Base-by-base conservation (phyloP, 2,329 filamentous ascomycete species). In the Epichloe typhina region DNA sequence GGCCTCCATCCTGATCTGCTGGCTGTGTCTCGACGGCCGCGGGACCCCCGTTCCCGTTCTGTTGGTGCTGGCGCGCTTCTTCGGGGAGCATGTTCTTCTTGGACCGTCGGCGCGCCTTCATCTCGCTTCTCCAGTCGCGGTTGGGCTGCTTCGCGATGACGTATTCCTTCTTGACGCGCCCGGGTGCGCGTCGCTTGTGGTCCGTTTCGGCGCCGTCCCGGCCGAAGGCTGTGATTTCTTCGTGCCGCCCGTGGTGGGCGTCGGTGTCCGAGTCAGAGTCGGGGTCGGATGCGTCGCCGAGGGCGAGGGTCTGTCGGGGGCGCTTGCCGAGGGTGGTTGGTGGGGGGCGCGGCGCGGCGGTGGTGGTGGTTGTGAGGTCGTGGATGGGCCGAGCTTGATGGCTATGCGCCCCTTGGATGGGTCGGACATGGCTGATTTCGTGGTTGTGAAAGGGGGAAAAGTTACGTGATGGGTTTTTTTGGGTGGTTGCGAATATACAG, bases 41-140 rank as follows among this genome's bases (percentile, higher is more conserved):
- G 15, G 43, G 8, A 8, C 53, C 59, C 44, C 59, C 23, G 23
- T 23, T 23, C 23, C 19, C 19, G 51, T 8, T 5, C 58, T 68
- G 70, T 56, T 68, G 69, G 53, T 69, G 64, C 54, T 69, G 64
- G 55, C 70, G 72, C 54, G 74, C 72, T 40, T 76, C 77, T 54
- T 77, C 77, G 6, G 78, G 80, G n/a, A 83, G 67, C 13, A 76
- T 63, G 61, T 78, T 82, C 64, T 72, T 80, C 56, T n/a, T n/a
- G n/a, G 75, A 68, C 52, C 68, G 68, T 38, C 63, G 62, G 54
- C 67, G 65, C 54, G 72, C 73, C 55, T 70, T 71, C 54, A 69
- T 66, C 52, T 81, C 77, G 52, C 73, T 71, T 58, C 75, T 72
- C 81, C 80, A 84, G 66, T 85, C 77, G 49, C 75, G 71, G 64